Base-by-base conservation (phyloP, 345 rosid species). In the Punica granatum region DNA sequence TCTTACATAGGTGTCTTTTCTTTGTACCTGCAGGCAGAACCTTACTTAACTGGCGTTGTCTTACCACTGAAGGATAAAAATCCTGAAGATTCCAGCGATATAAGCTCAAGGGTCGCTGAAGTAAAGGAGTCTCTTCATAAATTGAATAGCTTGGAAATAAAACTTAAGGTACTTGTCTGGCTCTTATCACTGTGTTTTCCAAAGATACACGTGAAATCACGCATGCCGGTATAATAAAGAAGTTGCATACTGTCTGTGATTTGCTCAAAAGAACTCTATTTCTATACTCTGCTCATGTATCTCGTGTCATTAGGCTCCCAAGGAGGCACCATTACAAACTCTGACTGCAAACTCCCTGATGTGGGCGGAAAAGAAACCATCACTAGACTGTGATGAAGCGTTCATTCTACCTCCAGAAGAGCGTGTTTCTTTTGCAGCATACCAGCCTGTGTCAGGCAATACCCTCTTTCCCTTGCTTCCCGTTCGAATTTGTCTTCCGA, bases 21-120 rank as follows among this genome's bases (percentile, higher is more conserved):
- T 26, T 31, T 33, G 65, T 63, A 46, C 51, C 67, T 69, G 75
- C 92, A 83, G 97, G 86, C 89, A 76, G 90, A 82, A 69, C 92
- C 92, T 66, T 90, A 82, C 78, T 78, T 82, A 80, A 75, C 73
- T 67, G 97, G 97, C n/a, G 84, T 85, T 72, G 85, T 90, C 76
- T 72, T 72, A 43, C 86, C 97, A 19, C 54, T 78, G 64, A 80
- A 74, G 70, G 94, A 88, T 70, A 19, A 35, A 23, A 69, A 28
- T 77, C 48, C 51, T 66, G 80, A 70, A 46, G 51, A 66, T 62
- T 54, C 77, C 60, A 51, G 71, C 60, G 63, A 68, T 41, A n/a
- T 83, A 60, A 79, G 65, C 59, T 68, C 83, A n/a, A 72, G 74
- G 78, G 54, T 86, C 63, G 66, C 64, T 35, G 34, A 72, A 64